Percentiles rank a stretch among this genome's conserved stretches.
phyloP scores from a whole-genome alignment of 331 rosid genomes.

The Rhamnella rubrinervis region DNA sequence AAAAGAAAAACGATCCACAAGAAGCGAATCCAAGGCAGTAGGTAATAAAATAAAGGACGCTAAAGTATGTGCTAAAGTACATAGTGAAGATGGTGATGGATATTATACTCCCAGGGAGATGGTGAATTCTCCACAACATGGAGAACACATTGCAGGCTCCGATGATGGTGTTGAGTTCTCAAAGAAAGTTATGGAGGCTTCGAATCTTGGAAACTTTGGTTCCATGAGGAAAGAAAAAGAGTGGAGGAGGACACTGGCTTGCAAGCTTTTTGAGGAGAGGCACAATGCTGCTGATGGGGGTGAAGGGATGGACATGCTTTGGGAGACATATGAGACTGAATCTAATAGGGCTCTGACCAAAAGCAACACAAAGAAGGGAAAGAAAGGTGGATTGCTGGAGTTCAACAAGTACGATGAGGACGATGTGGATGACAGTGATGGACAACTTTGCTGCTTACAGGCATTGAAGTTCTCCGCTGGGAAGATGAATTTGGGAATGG shows the following conservation, averaged over 20 bases:
- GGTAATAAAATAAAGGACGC: slow-evolving; percentile 7
- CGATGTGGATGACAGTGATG: slow-evolving; percentile 13
- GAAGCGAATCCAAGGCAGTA: slow-evolving; percentile 57
- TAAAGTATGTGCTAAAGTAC: slow-evolving; percentile 19
- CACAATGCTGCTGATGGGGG: slow-evolving; percentile 49
- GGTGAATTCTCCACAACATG: slow-evolving; percentile 37
- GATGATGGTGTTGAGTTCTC: slow-evolving; percentile 22
- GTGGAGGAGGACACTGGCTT: slow-evolving; percentile 92
- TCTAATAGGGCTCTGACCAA: slow-evolving; percentile 34
- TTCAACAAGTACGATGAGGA: not conserved
- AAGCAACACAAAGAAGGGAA: slow-evolving; percentile 51
- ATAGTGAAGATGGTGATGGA: slow-evolving; percentile 13
- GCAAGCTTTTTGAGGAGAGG: slow-evolving; percentile 87
- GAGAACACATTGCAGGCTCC: slow-evolving; percentile 35
- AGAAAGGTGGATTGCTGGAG: slow-evolving; percentile 23
- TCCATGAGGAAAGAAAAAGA: slow-evolving; percentile 84
- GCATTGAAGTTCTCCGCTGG: slow-evolving; percentile 89
- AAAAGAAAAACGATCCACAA: slow-evolving; percentile 30
- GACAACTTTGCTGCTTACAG: slow-evolving; percentile 73
- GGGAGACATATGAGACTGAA: slow-evolving; percentile 85
- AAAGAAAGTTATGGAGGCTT: slow-evolving; percentile 24
- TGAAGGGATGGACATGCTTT: slow-evolving; percentile 89
- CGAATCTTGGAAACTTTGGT: slow-evolving; percentile 63
- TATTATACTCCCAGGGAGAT: slow-evolving; percentile 7
- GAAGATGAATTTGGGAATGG: slow-evolving; percentile 90